Evolutionary conservation across 2,329 filamentous ascomycete genomes (phyloP).

Genomic region (Sphaerostilbella broomeana): DNA sequence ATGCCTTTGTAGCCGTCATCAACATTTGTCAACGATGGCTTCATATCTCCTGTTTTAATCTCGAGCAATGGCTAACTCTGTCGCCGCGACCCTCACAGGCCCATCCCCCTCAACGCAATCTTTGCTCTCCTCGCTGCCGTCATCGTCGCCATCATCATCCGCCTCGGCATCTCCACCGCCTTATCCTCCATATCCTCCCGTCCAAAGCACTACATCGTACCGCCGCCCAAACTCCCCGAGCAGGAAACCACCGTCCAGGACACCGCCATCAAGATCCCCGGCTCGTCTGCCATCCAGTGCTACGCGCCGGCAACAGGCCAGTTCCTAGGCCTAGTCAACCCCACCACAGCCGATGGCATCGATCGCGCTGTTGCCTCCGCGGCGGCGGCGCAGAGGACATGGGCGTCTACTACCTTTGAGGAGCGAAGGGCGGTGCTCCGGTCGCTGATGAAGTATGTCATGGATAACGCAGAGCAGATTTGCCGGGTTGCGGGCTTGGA

Average conservation of each 20-base stretch:
- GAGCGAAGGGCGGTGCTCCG: slow-evolving; percentile 73
- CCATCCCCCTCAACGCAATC: slow-evolving; percentile 21
- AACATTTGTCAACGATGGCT: no score
- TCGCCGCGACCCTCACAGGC: slow-evolving; percentile 15
- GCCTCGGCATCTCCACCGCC: slow-evolving; percentile 13
- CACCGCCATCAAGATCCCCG: slow-evolving; percentile 57
- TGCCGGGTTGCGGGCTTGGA: slow-evolving; percentile 81
- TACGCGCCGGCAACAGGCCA: slow-evolving; percentile 86
- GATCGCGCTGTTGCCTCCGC: slow-evolving; percentile 72
- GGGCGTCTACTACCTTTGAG: slow-evolving; percentile 70
- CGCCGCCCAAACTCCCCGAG: slow-evolving; percentile 54
- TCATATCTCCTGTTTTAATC: no score
- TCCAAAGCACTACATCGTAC: slow-evolving; percentile 53
- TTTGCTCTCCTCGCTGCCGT: slow-evolving; percentile 23
- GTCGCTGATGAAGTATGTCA: slow-evolving; percentile 72
- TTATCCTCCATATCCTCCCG: slow-evolving; percentile 27
- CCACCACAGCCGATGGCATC: slow-evolving; percentile 68
- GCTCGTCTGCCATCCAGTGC: slow-evolving; percentile 67
- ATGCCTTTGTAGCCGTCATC: no score
- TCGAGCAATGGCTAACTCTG: not conserved
- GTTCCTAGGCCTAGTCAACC: slow-evolving; percentile 71
- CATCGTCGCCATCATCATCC: slow-evolving; percentile 26
- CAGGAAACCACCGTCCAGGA: slow-evolving; percentile 51
- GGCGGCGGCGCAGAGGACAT: slow-evolving; percentile 65
- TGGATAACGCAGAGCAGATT: slow-evolving; percentile 85